Conservation (phyloP, 306 rosid genomes). For the Prunus padus region DNA sequence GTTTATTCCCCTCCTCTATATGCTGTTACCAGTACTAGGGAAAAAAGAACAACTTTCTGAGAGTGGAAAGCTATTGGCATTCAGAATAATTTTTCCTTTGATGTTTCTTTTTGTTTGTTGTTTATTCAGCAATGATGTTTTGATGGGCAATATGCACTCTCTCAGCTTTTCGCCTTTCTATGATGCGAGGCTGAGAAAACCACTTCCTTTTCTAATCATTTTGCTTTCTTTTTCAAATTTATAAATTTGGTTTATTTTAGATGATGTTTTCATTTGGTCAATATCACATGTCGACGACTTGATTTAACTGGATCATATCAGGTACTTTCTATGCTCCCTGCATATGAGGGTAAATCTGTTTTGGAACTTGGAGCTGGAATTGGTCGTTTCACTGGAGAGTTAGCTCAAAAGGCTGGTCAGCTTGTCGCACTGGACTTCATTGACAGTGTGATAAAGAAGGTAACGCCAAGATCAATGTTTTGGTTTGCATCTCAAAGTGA, state of each 20-base stretch:
- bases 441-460: conserved; percentile 86
- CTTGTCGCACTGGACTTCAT: conserved; percentile 87
- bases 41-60: background rate
- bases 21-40: background rate
- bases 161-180: background rate
- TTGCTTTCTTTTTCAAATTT: too few species aligned
- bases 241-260: background rate
- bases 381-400: conserved; percentile 87
- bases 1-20: background rate
- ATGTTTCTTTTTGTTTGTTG: background rate
- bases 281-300: background rate
- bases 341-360: conserved; percentile 76
- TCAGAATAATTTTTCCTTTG: background rate
- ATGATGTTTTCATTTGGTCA: background rate
- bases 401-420: conserved; percentile 81
- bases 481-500: conserved; percentile 8
- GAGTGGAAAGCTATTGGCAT: background rate
- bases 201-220: background rate
- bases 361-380: conserved; percentile 96
- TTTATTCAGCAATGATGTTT: background rate
- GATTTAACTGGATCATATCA: conserved; percentile 15
- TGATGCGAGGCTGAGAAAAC: background rate
- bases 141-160: background rate
- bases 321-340: conserved; percentile 79
- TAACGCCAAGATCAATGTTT: conserved; percentile 19